These are phyloP conservation scores for Colletotrichum sp. DNA, from an alignment of 2,329 filamentous ascomycete species.

Conservation along the genomic window DNA sequence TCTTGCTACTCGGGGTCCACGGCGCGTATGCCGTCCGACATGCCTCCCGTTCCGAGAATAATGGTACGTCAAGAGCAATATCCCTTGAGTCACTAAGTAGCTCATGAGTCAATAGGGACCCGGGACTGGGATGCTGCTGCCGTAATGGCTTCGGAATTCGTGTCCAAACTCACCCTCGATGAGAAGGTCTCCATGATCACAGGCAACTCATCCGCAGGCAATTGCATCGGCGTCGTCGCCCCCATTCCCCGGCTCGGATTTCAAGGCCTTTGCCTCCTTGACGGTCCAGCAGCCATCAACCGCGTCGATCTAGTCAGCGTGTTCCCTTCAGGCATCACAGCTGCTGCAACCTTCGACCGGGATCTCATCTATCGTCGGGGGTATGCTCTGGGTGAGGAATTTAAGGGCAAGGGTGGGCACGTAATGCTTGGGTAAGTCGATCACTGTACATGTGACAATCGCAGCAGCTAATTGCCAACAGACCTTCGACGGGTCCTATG, in stretches of 20 bases:
- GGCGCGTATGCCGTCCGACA: not conserved
- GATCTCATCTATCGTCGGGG: slow-evolving; percentile 70
- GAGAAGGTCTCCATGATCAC: slow-evolving; percentile 57
- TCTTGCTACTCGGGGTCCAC: not conserved
- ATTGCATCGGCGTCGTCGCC: slow-evolving; percentile 48
- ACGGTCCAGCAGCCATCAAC: not conserved
- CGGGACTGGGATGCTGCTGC: slow-evolving; percentile 62
- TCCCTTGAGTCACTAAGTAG: rapidly evolving
- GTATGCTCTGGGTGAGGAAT: slow-evolving; percentile 73
- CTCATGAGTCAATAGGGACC: not conserved
- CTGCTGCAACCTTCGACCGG: slow-evolving; percentile 75
- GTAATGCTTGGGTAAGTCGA: not conserved
- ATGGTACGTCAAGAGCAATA: not conserved
- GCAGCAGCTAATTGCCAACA: slow-evolving; percentile 45
- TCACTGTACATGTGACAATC: not conserved
- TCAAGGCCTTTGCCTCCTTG: slow-evolving; percentile 5
- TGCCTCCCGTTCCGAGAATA: not conserved
- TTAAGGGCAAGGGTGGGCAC: slow-evolving; percentile 66
- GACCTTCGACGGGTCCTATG: slow-evolving; percentile 62
- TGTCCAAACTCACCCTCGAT: slow-evolving; percentile 67
- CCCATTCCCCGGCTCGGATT: slow-evolving; percentile 48
- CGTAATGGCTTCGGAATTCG: slow-evolving; percentile 58
- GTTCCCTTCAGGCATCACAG: slow-evolving; percentile 74
- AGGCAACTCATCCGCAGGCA: not conserved
- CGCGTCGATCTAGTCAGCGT: slow-evolving; percentile 35